Evolutionary conservation across 2,329 filamentous ascomycete genomes (phyloP), one percentile per base, ranked within the genome.

Genomic region (Cryphonectria naterciae): DNA sequence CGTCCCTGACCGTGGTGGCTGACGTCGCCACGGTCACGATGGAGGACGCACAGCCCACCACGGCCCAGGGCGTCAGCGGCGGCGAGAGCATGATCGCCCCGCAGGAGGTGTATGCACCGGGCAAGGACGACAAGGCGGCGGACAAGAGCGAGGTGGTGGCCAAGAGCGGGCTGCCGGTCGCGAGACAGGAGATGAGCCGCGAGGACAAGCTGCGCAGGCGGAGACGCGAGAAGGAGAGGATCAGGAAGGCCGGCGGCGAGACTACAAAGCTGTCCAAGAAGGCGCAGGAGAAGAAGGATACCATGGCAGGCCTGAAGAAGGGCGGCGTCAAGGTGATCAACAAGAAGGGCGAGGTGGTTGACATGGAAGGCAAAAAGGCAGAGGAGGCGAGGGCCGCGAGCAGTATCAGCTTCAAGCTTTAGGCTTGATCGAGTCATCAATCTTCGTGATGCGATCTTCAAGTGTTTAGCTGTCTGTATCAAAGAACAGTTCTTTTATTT

Each of bases 41-140:
- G 92, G 96, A 99, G 83, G 96, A 99, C 78, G 95, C 94, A 1
- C 92, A 97, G 76, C 95, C 96, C 10, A 91, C 92, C 22, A 93
- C 92, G 0, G 92, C 93, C 60, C 90, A 91, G 77, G 93, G 92
- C 58, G 89, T 94, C 71, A 85, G 86, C 19, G 89, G 89, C 68
- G 88, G 86, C 62, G 85, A 89, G 74, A 93, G 91, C 77, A 92
- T 92, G 84, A 88, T 99, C 72, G 96, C 96, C 62, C 96, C 96
- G 2, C 96, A 98, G 79, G 96, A 99, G 81, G 87, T 99, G 37
- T 99, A 98, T 84, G 90, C 89, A 76, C 90, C 93, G n/a, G 90
- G 91, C 73, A 90, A 92, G 76, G 87, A 89, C 73, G 89, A 82
- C 19, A 39, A 39, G 8, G 84, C 84, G 62, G 87, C 84, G 62